phyloP scores from a whole-genome alignment of 2,329 filamentous ascomycete species.

The Dothideomycetes sp. region DNA sequence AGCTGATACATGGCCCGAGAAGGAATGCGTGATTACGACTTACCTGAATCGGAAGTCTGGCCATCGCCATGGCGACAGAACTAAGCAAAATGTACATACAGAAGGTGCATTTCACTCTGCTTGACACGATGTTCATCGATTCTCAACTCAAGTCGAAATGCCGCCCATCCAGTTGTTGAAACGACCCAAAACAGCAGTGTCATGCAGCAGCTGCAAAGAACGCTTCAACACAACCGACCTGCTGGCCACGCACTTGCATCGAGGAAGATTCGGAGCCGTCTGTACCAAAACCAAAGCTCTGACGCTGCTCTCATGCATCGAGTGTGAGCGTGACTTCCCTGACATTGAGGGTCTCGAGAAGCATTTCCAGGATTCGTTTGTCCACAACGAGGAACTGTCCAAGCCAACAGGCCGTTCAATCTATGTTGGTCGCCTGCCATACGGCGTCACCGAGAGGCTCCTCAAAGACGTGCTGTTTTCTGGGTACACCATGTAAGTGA shows the following conservation, averaged over 20 bases:
- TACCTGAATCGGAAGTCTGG: too few species aligned
- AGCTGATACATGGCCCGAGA: too few species aligned
- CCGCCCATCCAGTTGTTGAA: neutral
- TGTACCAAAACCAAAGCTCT: slow-evolving; percentile 4
- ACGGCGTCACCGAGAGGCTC: neutral
- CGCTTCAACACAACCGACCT: slow-evolving; percentile 1
- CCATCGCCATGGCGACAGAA: too few species aligned
- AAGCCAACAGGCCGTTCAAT: neutral
- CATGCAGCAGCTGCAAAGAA: slow-evolving; percentile 6
- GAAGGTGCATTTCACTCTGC: too few species aligned
- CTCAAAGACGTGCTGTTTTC: slow-evolving; percentile 1
- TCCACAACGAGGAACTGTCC: slow-evolving; percentile 1
- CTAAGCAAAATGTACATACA: too few species aligned
- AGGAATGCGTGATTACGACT: too few species aligned
- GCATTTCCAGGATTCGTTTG: slow-evolving; percentile 2
- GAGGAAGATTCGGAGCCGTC: slow-evolving; percentile 1
- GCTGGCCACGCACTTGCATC: slow-evolving; percentile 2
- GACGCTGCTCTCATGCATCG: slow-evolving; percentile 1
- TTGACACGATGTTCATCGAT: too few species aligned
- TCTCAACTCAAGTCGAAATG: neutral
- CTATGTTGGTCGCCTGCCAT: slow-evolving; percentile 2
- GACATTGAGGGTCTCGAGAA: neutral
- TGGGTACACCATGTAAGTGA: neutral
- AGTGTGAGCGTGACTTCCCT: slow-evolving; percentile 3
- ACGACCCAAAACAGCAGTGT: neutral